Evolutionary conservation across 352 stramenopile genomes (phyloP).

Genomic region (Globisporangium alternatum): DNA sequence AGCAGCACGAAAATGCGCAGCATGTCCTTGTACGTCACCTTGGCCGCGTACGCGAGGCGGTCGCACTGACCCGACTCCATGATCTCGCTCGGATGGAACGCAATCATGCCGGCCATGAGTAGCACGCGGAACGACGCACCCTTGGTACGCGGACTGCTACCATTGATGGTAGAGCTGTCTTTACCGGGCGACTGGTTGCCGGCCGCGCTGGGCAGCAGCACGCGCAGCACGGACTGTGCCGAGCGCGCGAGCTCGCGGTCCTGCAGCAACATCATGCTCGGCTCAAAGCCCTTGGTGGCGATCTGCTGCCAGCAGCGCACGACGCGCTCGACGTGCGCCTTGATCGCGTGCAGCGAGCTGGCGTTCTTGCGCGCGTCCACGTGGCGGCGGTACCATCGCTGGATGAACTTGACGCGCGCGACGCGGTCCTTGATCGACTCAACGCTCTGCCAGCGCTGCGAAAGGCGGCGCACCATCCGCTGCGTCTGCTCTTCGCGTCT

Average conservation of each 20-base stretch:
- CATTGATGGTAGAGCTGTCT: neutral
- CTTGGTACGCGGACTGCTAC: constrained; percentile 25
- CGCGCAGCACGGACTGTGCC: constrained; percentile 49
- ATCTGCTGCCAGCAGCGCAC: constrained; percentile 47
- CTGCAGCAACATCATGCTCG: constrained; percentile 65
- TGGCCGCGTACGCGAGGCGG: constrained; percentile 43
- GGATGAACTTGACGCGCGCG: constrained; percentile 63
- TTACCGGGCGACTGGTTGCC: constrained; percentile 15
- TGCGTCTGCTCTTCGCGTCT: constrained; percentile 55
- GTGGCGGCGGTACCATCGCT: constrained; percentile 65
- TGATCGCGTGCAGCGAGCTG: constrained; percentile 29
- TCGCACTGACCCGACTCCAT: constrained; percentile 50
- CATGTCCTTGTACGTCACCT: constrained; percentile 38
- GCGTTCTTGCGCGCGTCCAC: constrained; percentile 42
- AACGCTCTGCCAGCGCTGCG: constrained; percentile 63
- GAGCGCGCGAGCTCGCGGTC: constrained; percentile 45
- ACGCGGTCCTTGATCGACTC: constrained; percentile 64
- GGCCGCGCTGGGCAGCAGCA: constrained; percentile 34
- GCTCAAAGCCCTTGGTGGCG: constrained; percentile 37
- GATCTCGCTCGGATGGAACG: constrained; percentile 59
- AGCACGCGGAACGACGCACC: constrained; percentile 54
- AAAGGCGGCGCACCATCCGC: constrained; percentile 46
- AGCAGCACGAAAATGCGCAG: constrained; percentile 32
- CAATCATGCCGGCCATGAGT: constrained; percentile 72
- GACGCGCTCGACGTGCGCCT: constrained; percentile 34